Conservation (phyloP, 306 rosid genomes). For the Lathyrus aphaca region DNA sequence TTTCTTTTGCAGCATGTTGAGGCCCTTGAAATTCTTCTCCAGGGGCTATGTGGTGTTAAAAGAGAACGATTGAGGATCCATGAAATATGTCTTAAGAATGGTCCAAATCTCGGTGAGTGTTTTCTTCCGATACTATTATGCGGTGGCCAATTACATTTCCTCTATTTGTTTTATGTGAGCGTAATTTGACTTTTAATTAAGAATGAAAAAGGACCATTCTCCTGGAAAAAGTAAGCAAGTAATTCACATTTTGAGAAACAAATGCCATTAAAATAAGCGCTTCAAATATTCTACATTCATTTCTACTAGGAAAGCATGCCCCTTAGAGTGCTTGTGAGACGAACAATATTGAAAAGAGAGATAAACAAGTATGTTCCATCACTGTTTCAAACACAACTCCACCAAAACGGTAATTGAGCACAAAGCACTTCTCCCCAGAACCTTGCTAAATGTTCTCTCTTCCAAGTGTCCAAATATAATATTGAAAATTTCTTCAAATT, state of each 20-base stretch:
- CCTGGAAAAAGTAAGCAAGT: not conserved
- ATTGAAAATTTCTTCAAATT: not conserved
- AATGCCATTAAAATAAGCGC: not conserved
- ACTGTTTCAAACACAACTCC: conserved; percentile 19
- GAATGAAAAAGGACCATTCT: conserved; percentile 10
- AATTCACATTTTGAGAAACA: conserved; percentile 6
- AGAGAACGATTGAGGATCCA: conserved; percentile 80
- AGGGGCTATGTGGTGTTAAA: conserved; percentile 91
- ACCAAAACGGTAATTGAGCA: conserved; percentile 4
- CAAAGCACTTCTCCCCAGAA: not conserved
- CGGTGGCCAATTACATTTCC: conserved; percentile 2
- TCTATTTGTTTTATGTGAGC: not conserved
- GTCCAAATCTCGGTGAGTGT: conserved; percentile 74
- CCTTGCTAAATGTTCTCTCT: conserved; percentile 23
- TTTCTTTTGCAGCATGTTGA: conserved; percentile 78
- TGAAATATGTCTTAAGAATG: conserved; percentile 86
- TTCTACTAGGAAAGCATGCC: conserved; percentile 9
- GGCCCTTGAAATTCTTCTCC: conserved; percentile 96
- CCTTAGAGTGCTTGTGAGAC: not conserved
- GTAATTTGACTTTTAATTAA: not conserved
- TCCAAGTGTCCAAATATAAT: no score
- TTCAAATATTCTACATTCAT: conserved; percentile 12
- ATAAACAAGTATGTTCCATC: conserved; percentile 10
- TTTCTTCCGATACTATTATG: not conserved
- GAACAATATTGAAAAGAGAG: conserved; percentile 1